Percentiles rank a stretch among this genome's conserved stretches.
These are phyloP conservation scores for Lactarius psammicola DNA, from an alignment of 768 basidiomycete genomes.

Conservation along the genomic window DNA sequence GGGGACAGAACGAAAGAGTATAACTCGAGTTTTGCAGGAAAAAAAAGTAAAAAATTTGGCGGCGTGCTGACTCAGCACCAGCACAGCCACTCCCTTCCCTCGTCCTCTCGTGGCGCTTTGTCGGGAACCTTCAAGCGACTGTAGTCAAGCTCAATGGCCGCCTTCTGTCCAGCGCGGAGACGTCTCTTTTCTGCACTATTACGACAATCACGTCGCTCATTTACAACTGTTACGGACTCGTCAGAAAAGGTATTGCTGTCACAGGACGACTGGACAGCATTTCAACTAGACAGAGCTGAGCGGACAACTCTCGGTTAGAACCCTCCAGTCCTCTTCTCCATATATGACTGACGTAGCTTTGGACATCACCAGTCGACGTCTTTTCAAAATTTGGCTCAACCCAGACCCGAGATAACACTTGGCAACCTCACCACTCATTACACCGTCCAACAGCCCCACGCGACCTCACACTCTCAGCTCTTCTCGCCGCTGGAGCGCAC, in stretches of 20 bases:
- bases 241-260: constrained; percentile 39
- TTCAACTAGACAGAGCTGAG: constrained; percentile 59
- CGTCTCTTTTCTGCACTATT: constrained; percentile 9
- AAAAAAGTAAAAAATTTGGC: constrained; percentile 10
- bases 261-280: constrained; percentile 61
- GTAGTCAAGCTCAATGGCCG: constrained; percentile 28
- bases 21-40: constrained; percentile 28
- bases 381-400: constrained; percentile 77
- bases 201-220: constrained; percentile 3
- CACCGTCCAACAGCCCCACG: constrained; percentile 58
- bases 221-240: constrained; percentile 25
- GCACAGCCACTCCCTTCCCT: not conserved
- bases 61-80: constrained; percentile 10
- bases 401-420: constrained; percentile 62
- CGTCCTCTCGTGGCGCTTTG: constrained; percentile 1
- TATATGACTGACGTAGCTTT: constrained; percentile 16
- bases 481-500: constrained; percentile 91
- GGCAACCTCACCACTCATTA: constrained; percentile 68
- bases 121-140: not conserved
- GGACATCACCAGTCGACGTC: constrained; percentile 34
- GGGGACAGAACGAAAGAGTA: constrained; percentile 35
- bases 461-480: constrained; percentile 79
- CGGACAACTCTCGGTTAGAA: constrained; percentile 55
- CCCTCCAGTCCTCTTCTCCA: constrained; percentile 25
- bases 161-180: constrained; percentile 27